A percentile compares a stretch with the other conserved stretches of the same genome.
Conservation (phyloP, 2,329 filamentous ascomycete species). For the Aspergillus sp. region DNA sequence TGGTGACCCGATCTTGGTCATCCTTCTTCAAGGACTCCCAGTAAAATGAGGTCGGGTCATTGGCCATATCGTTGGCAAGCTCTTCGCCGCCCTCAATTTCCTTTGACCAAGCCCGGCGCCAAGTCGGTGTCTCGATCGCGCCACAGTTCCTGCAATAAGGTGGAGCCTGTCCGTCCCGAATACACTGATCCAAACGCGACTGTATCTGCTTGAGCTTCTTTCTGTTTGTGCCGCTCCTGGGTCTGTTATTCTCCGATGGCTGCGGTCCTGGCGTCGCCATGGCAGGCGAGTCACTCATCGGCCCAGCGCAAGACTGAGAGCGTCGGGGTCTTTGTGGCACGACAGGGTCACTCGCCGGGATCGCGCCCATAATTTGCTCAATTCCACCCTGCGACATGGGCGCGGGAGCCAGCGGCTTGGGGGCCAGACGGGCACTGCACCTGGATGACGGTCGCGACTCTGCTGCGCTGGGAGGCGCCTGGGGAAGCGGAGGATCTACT, state of each 20-base stretch:
- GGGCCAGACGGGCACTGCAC: slow-evolving; percentile 23
- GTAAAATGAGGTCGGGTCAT: slow-evolving; percentile 63
- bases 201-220: slow-evolving; percentile 59
- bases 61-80: slow-evolving; percentile 61
- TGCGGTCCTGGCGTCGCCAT: slow-evolving; percentile 29
- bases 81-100: slow-evolving; percentile 60
- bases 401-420: slow-evolving; percentile 31
- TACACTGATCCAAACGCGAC: slow-evolving; percentile 46
- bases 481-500: slow-evolving; percentile 13
- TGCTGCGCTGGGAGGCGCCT: slow-evolving; percentile 17
- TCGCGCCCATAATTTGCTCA: slow-evolving; percentile 20
- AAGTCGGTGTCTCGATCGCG: slow-evolving; percentile 89
- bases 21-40: slow-evolving; percentile 60
- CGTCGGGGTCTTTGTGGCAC: slow-evolving; percentile 21
- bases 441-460: slow-evolving; percentile 30
- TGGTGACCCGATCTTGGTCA: slow-evolving; percentile 51
- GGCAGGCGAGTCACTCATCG: slow-evolving; percentile 36
- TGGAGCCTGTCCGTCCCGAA: slow-evolving; percentile 74
- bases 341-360: slow-evolving; percentile 45
- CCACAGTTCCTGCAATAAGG: slow-evolving; percentile 89
- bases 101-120: slow-evolving; percentile 87
- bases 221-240: slow-evolving; percentile 43
- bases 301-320: slow-evolving; percentile 36
- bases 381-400: slow-evolving; percentile 26
- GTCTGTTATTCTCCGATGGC: slow-evolving; percentile 23